These are phyloP conservation scores for Taphrina deformans DNA, from an alignment of 1,139 yeast genomes.

Conservation along the genomic window DNA sequence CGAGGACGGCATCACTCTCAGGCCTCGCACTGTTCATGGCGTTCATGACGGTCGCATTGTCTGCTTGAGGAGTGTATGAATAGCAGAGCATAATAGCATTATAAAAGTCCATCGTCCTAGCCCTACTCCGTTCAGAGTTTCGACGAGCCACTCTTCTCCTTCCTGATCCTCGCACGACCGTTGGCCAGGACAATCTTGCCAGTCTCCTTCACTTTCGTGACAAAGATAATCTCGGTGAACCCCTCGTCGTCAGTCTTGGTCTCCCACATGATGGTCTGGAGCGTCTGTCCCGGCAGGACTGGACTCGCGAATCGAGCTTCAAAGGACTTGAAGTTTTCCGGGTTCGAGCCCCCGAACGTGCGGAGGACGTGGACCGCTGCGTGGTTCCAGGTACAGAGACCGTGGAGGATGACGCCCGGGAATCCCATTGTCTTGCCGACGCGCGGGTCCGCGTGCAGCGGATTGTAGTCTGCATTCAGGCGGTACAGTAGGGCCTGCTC, in stretches of 20 bases:
- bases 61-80: background rate
- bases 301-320: slow-evolving; percentile 31
- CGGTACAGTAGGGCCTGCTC: slow-evolving; percentile 30
- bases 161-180: slow-evolving; percentile 28
- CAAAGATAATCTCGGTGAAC: slow-evolving; percentile 22
- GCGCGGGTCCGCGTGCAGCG: slow-evolving; percentile 31
- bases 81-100: background rate
- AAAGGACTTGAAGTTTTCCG: slow-evolving; percentile 16
- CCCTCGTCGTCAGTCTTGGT: slow-evolving; percentile 7
- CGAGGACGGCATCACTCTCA: background rate
- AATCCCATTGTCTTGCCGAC: slow-evolving; percentile 28
- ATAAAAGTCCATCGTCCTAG: background rate
- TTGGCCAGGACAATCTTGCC: slow-evolving; percentile 29
- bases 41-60: background rate
- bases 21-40: background rate
- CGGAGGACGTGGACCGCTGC: slow-evolving; percentile 31
- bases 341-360: slow-evolving; percentile 20
- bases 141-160: background rate
- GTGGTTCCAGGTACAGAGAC: slow-evolving; percentile 27
- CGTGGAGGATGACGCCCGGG: slow-evolving; percentile 29
- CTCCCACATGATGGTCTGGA: slow-evolving; percentile 29
- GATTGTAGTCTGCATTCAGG: slow-evolving; percentile 31
- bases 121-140: background rate
- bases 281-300: slow-evolving; percentile 30
- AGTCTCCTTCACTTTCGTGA: slow-evolving; percentile 27